Evolutionary conservation across 176 grass and related monocot genomes (phyloP).

Genomic region (Calamus simplicifolius): DNA sequence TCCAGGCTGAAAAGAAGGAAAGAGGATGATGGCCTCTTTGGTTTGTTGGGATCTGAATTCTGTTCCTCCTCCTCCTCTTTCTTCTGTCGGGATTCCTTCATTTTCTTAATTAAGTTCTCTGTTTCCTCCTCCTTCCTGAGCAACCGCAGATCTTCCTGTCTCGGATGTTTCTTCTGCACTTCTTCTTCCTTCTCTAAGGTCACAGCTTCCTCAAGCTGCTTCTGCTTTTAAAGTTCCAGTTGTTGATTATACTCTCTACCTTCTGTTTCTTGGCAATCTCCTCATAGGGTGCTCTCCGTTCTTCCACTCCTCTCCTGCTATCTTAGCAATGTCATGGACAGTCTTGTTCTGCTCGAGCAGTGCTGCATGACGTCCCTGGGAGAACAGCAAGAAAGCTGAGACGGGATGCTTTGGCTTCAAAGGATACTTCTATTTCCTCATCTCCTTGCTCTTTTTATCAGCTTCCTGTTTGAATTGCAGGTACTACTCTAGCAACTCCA

Average conservation of each 20-base stretch:
- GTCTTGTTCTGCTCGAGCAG: slow-evolving; percentile 56
- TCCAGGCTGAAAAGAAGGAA: slow-evolving; percentile 71
- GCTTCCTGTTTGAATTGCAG: slow-evolving; percentile 70
- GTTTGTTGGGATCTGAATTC: slow-evolving; percentile 55
- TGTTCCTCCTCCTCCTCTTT: slow-evolving; percentile 32
- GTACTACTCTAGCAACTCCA: slow-evolving; percentile 78
- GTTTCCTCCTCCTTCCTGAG: slow-evolving; percentile 87
- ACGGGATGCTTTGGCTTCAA: slow-evolving; percentile 73
- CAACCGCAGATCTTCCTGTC: slow-evolving; percentile 76
- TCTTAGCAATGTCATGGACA: slow-evolving; percentile 69
- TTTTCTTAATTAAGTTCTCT: slow-evolving; percentile 95
- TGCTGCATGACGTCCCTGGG: slow-evolving; percentile 41
- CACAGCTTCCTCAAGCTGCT: slow-evolving; percentile 63
- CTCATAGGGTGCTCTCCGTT: slow-evolving; percentile 56
- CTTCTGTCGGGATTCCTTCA: slow-evolving; percentile 42
- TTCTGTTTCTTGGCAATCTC: slow-evolving; percentile 50
- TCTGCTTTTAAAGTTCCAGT: slow-evolving; percentile 77
- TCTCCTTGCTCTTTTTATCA: slow-evolving; percentile 35
- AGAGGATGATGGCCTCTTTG: slow-evolving; percentile 65
- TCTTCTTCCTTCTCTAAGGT: too few relatives aligned
- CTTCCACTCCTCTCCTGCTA: slow-evolving; percentile 83
- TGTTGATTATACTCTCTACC: slow-evolving; percentile 48
- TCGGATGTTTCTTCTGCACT: slow-evolving; percentile 67
- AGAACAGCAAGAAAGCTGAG: slow-evolving; percentile 74
- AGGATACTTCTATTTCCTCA: slow-evolving; percentile 74